Evolutionary conservation across 2,329 filamentous ascomycete genomes (phyloP).

Genomic region (Triangularia setosa): DNA sequence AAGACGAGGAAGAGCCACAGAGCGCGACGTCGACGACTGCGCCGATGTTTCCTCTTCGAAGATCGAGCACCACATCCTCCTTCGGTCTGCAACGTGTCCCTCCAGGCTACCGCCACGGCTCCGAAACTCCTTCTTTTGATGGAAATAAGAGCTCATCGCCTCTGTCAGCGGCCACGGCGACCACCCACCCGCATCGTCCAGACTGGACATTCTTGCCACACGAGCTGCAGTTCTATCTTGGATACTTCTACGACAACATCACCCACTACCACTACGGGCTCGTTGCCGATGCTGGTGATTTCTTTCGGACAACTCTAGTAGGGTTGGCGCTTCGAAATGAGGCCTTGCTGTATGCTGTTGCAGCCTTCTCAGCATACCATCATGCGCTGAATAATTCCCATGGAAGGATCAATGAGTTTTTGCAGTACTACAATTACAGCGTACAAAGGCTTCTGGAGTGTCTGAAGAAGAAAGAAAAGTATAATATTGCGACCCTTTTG

Average conservation of each 20-base stretch:
- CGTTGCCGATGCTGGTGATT: conserved; percentile 65
- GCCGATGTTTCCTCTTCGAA: conserved; percentile 30
- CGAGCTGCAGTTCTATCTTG: conserved; percentile 74
- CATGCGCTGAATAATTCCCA: conserved; percentile 66
- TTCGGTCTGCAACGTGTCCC: conserved; percentile 33
- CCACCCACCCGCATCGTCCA: conserved; percentile 33
- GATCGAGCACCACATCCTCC: conserved; percentile 38
- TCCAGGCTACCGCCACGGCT: conserved; percentile 41
- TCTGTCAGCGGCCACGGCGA: conserved; percentile 42
- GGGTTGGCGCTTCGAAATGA: conserved; percentile 70
- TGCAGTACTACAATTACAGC: conserved; percentile 87
- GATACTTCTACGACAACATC: conserved; percentile 74
- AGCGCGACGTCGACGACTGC: conserved; percentile 22
- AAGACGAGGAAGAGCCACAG: conserved; percentile 44
- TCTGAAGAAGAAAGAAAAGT: conserved; percentile 66
- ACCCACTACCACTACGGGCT: conserved; percentile 80
- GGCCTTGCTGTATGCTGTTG: conserved; percentile 78
- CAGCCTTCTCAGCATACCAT: conserved; percentile 87
- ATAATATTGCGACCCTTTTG: conserved; percentile 70
- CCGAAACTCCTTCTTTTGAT: conserved; percentile 52
- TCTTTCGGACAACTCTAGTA: conserved; percentile 69
- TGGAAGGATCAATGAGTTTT: conserved; percentile 74
- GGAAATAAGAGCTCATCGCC: conserved; percentile 51
- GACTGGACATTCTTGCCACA: conserved; percentile 59
- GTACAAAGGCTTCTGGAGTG: conserved; percentile 71